Conservation (phyloP, 805 yeast species). For the Torulaspora delbrueckii region DNA sequence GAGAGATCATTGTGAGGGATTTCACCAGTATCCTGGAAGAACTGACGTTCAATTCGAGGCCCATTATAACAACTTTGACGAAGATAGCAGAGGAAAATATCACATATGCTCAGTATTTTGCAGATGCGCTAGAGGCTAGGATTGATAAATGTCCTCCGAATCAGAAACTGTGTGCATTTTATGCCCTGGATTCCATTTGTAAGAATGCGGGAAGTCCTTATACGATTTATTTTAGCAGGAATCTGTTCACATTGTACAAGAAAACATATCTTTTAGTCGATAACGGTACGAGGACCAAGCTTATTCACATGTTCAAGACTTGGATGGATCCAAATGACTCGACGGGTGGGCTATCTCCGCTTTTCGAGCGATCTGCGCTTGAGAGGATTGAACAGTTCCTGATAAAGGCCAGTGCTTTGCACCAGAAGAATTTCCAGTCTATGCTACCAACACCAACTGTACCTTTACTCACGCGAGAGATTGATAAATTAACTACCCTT, state of each 20-base stretch:
- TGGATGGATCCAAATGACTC: constrained; percentile 66
- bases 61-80: constrained; percentile 81
- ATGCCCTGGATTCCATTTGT: constrained; percentile 84
- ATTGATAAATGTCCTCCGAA: constrained; percentile 73
- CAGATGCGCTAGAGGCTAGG: constrained; percentile 68
- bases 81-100: constrained; percentile 81
- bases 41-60: constrained; percentile 82
- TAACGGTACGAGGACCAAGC: constrained; percentile 65
- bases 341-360: constrained; percentile 40
- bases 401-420: constrained; percentile 49
- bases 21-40: constrained; percentile 67
- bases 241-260: constrained; percentile 56
- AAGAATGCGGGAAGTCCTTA: constrained; percentile 90
- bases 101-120: constrained; percentile 69
- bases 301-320: constrained; percentile 75
- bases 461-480: constrained; percentile 32
- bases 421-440: constrained; percentile 34
- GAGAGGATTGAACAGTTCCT: constrained; percentile 71
- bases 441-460: constrained; percentile 31
- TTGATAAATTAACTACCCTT: constrained; percentile 35
- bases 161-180: constrained; percentile 78
- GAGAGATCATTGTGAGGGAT: constrained; percentile 45
- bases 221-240: constrained; percentile 70
- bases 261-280: constrained; percentile 74
- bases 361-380: constrained; percentile 68